Evolutionary conservation across 176 grass and related monocot genomes (phyloP).

Genomic region (Coix lacrymajobi): DNA sequence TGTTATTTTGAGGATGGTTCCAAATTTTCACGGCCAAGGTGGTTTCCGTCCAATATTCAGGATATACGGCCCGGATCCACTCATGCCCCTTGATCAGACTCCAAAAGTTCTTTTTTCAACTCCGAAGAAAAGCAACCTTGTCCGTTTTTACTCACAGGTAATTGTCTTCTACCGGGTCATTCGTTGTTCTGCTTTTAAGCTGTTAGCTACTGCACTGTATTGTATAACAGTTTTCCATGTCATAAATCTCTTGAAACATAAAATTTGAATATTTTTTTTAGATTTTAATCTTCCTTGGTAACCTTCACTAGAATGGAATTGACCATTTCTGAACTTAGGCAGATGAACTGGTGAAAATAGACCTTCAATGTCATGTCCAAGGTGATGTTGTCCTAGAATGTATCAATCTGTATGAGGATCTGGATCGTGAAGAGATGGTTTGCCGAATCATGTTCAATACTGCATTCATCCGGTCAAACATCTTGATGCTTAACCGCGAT

Average conservation of each 20-base stretch:
- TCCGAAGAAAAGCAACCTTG: slow-evolving; percentile 57
- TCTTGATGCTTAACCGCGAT: slow-evolving; percentile 77
- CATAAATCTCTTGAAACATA: background rate
- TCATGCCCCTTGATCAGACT: slow-evolving; percentile 59
- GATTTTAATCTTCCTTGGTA: background rate
- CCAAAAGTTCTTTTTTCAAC: slow-evolving; percentile 90
- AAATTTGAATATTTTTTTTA: slow-evolving; percentile 9
- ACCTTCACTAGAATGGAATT: background rate
- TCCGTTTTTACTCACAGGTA: slow-evolving; percentile 80
- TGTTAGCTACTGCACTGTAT: background rate
- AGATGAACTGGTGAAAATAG: slow-evolving; percentile 83
- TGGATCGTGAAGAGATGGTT: slow-evolving; percentile 77
- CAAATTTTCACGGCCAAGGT: slow-evolving; percentile 63
- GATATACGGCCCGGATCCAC: slow-evolving; percentile 84
- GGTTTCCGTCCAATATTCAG: slow-evolving; percentile 78
- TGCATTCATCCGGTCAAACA: slow-evolving; percentile 82
- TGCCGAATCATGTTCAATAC: slow-evolving; percentile 89
- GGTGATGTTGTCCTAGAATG: slow-evolving; percentile 93
- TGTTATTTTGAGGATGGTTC: slow-evolving; percentile 75
- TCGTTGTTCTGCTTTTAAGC: background rate
- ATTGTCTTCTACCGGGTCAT: slow-evolving; percentile 11
- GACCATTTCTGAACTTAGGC: slow-evolving; percentile 52
- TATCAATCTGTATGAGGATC: slow-evolving; percentile 59
- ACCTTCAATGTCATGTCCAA: slow-evolving; percentile 80
- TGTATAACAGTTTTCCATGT: slow-evolving; percentile 1